A percentile compares a stretch with the other conserved stretches of the same genome.
Evolutionary conservation across 2,329 filamentous ascomycete species (phyloP).

Genomic region (Trichophyton equinum): DNA sequence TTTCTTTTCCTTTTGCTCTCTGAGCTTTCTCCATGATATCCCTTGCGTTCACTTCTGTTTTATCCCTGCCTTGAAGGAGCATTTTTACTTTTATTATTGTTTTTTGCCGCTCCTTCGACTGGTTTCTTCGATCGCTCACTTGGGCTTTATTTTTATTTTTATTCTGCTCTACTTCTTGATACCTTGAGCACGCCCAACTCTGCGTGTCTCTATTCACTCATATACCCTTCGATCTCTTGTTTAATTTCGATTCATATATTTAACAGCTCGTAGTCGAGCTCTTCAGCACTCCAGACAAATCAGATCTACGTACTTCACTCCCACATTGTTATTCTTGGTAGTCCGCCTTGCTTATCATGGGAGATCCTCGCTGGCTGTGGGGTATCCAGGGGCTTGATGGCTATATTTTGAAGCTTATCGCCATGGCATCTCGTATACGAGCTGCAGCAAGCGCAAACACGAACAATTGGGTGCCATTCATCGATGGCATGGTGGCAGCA

Average conservation of each 20-base stretch:
- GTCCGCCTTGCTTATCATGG: not conserved
- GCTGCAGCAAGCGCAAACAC: not conserved
- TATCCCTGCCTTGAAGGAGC: not conserved
- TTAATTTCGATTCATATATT: not conserved
- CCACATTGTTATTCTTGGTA: not conserved
- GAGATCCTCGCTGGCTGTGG: not conserved
- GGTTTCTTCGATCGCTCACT: not conserved
- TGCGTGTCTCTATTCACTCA: not conserved
- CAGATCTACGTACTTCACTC: not conserved
- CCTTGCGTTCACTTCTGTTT: not conserved
- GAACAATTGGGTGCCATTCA: not conserved
- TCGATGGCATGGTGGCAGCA: not conserved
- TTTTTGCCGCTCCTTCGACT: not conserved
- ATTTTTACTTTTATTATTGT: not conserved
- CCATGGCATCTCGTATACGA: not conserved
- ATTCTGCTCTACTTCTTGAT: not conserved
- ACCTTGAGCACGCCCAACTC: not conserved
- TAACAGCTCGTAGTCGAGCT: not conserved
- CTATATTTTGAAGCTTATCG: not conserved
- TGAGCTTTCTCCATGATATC: not conserved
- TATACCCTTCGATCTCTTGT: not conserved
- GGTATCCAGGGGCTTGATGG: not conserved
- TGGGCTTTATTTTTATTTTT: not conserved
- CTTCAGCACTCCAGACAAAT: not conserved
- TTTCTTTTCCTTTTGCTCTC: not conserved